Base-by-base conservation (phyloP, 768 basidiomycete species). In the Mycena amicta region DNA sequence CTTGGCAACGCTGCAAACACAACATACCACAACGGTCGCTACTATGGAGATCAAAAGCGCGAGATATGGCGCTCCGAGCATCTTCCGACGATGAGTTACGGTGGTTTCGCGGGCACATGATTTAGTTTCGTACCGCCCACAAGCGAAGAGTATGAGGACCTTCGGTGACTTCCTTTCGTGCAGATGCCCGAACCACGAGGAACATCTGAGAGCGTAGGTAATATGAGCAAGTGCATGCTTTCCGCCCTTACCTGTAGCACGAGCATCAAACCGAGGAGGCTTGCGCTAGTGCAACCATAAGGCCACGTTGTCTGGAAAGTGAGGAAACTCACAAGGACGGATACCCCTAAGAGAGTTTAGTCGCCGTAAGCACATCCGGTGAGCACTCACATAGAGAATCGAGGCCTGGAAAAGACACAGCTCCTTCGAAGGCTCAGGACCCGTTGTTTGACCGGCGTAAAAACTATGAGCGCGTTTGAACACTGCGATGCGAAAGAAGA, bases 371-470 rank as follows among this genome's bases (percentile, higher is more conserved):
- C n/a, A n/a, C n/a, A n/a, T n/a, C n/a, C n/a, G n/a, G n/a, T n/a
- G n/a, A n/a, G n/a, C n/a, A n/a, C n/a, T n/a, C n/a, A n/a, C n/a
- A 58, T 81, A 81, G 18, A 82, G 66, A 50, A 82, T 66, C 4
- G 80, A 79, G 4, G 80, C 78, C 60, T 80, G 80, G 12, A 80
- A 64, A 4, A 82, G 65, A 60, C 81, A 82, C 5, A 81, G 64
- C 60, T 74, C 67, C 27, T 68, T 70, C 1, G 74, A 69, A 18
- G 81, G 82, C 61, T 83, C 78, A 6, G 78, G 77, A 3, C 81
- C 80, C 18, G 71, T 74, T 3, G 67, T 70, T 27, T 68, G 73
- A n/a, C 75, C 75, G 15, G 74, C 71, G 64, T 82, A 82, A 20
- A 77, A 65, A 31, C 80, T 81, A 37, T 6, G 23, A 22, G n/a